Conservation (phyloP, 768 basidiomycete genomes). For the Amyloporia xantha region DNA sequence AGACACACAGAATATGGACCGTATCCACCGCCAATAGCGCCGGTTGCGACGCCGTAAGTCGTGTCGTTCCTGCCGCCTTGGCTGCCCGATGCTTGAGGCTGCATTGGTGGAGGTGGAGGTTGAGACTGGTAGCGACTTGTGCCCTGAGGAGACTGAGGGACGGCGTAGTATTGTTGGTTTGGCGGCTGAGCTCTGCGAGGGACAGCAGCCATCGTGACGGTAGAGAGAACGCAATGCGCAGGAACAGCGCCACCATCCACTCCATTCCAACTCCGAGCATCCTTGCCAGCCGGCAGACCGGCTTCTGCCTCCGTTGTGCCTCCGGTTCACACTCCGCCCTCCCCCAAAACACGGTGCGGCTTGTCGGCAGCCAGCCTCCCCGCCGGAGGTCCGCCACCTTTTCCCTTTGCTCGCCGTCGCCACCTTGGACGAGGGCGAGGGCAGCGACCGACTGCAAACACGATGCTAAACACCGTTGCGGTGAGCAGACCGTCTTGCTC, state of each 20-base stretch:
- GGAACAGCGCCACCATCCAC: neutral
- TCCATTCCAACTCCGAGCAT: neutral
- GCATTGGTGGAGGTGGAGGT: conserved; percentile 21
- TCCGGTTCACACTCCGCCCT: too few relatives aligned
- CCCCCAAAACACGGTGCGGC: too few relatives aligned
- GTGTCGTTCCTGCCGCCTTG: conserved; percentile 41
- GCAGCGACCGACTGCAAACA: too few relatives aligned
- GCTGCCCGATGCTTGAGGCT: conserved; percentile 11
- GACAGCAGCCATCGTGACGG: conserved; percentile 25
- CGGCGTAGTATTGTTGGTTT: conserved; percentile 55
- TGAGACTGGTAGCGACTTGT: conserved; percentile 25
- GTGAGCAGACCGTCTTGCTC: neutral
- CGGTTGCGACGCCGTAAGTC: conserved; percentile 74
- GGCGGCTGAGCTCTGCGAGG: conserved; percentile 37
- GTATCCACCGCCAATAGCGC: conserved; percentile 72
- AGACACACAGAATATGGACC: conserved; percentile 75
- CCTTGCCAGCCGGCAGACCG: too few relatives aligned
- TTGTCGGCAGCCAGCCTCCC: too few relatives aligned
- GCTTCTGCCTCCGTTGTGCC: too few relatives aligned
- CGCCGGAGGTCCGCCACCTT: too few relatives aligned
- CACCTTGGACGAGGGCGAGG: too few relatives aligned
- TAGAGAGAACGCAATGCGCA: neutral
- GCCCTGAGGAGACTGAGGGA: conserved; percentile 50
- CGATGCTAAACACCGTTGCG: neutral
- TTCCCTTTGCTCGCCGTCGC: too few relatives aligned